A percentile compares a stretch with the other conserved stretches of the same genome.
phyloP scores from a whole-genome alignment of 2,329 filamentous ascomycete genomes.

The Fonsecaea erecta region DNA sequence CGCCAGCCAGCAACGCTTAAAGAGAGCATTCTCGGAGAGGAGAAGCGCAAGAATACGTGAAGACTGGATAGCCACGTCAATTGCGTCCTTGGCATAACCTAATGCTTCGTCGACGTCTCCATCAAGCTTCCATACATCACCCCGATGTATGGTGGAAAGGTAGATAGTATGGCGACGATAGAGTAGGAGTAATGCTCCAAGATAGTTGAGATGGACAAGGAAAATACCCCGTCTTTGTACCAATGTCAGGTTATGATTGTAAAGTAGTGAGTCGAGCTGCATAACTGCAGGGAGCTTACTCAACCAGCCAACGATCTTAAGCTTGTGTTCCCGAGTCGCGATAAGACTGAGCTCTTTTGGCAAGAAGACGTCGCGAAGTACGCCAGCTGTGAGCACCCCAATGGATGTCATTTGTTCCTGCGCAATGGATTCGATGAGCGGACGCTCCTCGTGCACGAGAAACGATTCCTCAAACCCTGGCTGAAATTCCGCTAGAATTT shows the following conservation, averaged over 20 bases:
- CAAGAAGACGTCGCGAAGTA: constrained; percentile 8
- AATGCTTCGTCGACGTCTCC: constrained; percentile 8
- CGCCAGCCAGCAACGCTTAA: constrained; percentile 9
- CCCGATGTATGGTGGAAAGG: constrained; percentile 4
- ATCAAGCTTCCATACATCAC: background rate
- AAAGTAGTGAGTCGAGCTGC: background rate
- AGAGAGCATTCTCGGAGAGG: background rate
- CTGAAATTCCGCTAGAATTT: constrained; percentile 6
- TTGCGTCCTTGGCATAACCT: constrained; percentile 8
- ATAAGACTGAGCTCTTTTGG: background rate
- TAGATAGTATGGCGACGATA: constrained; percentile 8
- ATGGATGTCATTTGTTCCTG: constrained; percentile 12
- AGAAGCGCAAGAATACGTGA: background rate
- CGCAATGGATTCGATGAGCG: constrained; percentile 3
- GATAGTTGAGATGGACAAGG: constrained; percentile 3
- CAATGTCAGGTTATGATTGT: background rate
- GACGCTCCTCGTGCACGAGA: background rate
- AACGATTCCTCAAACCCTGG: constrained; percentile 4
- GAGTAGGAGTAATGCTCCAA: constrained; percentile 4
- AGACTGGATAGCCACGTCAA: background rate
- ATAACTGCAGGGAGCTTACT: background rate
- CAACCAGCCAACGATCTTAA: constrained; percentile 4
- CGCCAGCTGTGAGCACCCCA: constrained; percentile 3
- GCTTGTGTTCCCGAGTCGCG: constrained; percentile 1
- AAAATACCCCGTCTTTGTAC: constrained; percentile 5